A percentile compares a stretch with the other conserved stretches of the same genome.
These are phyloP conservation scores for Penicillium digitatum DNA, from an alignment of 2,329 filamentous ascomycete species.

Conservation along the genomic window DNA sequence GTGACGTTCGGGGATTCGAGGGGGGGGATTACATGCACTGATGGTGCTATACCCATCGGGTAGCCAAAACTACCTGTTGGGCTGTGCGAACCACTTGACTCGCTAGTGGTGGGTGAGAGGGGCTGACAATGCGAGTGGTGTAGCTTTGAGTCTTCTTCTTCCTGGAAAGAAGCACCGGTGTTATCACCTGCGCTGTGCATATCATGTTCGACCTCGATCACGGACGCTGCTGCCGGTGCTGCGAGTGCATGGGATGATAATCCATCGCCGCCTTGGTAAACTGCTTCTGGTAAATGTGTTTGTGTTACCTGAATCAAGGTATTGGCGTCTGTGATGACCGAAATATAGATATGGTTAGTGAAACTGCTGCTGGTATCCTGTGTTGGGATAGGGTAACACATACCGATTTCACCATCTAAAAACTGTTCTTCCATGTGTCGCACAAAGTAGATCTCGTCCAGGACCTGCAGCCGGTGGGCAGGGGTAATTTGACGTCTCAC, in stretches of 20 bases:
- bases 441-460: constrained; percentile 37
- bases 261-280: constrained; percentile 11
- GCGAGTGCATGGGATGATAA: constrained; percentile 5
- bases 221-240: not conserved
- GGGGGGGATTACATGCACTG: constrained; percentile 11
- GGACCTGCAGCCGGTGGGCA: constrained; percentile 26
- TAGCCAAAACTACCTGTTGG: constrained; percentile 16
- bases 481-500: constrained; percentile 34
- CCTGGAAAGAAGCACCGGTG: not conserved
- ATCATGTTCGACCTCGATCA: constrained; percentile 2
- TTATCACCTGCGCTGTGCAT: constrained; percentile 3
- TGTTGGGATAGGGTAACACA: not conserved
- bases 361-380: not conserved
- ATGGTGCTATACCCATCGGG: constrained; percentile 2
- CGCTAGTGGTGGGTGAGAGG: constrained; percentile 20
- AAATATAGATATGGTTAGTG: not conserved
- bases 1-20: constrained; percentile 5
- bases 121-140: constrained; percentile 8
- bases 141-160: constrained; percentile 6
- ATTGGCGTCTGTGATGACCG: constrained; percentile 13
- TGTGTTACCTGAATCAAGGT: constrained; percentile 20
- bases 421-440: constrained; percentile 33
- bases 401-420: constrained; percentile 31
- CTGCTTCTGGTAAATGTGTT: constrained; percentile 18
- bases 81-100: constrained; percentile 21